Conservation (phyloP, 768 basidiomycete species). For the Tylopilus intermedius region DNA sequence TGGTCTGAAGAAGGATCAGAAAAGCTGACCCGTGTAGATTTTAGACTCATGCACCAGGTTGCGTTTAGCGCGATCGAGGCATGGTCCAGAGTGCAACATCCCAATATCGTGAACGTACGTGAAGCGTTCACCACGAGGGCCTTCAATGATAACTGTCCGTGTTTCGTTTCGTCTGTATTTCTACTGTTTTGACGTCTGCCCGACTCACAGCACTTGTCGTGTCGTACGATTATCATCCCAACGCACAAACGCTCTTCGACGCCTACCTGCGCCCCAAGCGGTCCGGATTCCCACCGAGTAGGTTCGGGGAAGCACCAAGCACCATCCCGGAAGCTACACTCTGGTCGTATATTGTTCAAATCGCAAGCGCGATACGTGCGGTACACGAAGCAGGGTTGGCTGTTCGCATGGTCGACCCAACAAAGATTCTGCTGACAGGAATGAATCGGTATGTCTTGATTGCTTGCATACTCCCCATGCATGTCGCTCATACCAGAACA, state of each 20-base stretch:
- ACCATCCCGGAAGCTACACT: constrained; percentile 71
- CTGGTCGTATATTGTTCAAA: constrained; percentile 92
- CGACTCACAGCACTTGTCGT: constrained; percentile 71
- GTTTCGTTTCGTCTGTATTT: constrained; percentile 1
- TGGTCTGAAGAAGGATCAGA: not conserved
- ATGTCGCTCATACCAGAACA: constrained; percentile 25
- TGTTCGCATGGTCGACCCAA: constrained; percentile 75
- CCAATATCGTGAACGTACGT: constrained; percentile 72
- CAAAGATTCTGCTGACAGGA: constrained; percentile 83
- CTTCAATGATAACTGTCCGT: constrained; percentile 87
- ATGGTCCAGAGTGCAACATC: constrained; percentile 83
- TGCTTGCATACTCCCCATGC: not conserved
- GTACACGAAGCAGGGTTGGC: constrained; percentile 81
- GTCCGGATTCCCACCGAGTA: constrained; percentile 33
- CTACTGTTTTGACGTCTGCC: constrained; percentile 9
- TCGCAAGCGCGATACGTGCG: constrained; percentile 80
- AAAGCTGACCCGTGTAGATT: constrained; percentile 48
- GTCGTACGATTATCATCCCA: constrained; percentile 84
- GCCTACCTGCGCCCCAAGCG: constrained; percentile 63
- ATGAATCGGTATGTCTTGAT: constrained; percentile 64
- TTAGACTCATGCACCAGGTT: constrained; percentile 71
- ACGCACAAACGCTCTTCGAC: constrained; percentile 76
- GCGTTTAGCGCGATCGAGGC: constrained; percentile 81
- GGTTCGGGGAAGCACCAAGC: constrained; percentile 28
- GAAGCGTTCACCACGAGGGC: constrained; percentile 95